Conservation (phyloP, 2,329 filamentous ascomycete species). For the Trichoderma semiorbis region DNA sequence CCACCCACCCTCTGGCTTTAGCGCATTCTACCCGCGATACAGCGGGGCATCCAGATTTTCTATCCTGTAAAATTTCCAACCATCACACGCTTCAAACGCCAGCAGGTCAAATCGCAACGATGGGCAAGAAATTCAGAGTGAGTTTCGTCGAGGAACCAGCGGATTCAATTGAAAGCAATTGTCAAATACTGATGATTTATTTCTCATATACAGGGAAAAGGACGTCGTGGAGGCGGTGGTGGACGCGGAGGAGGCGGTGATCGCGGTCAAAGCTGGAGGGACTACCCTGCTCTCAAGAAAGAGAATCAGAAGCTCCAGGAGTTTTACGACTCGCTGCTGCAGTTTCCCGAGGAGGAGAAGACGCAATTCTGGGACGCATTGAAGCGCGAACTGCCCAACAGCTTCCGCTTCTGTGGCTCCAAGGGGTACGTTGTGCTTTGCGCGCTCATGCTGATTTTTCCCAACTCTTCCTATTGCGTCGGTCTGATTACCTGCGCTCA, state of each 20-base stretch:
- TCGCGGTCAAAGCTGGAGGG: slow-evolving; percentile 30
- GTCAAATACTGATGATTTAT: not conserved
- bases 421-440: slow-evolving; percentile 61
- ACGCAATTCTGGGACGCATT: slow-evolving; percentile 80
- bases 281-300: slow-evolving; percentile 56
- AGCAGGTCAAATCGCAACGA: slow-evolving; percentile 26
- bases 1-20: slow-evolving; percentile 5
- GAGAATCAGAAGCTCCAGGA: slow-evolving; percentile 79
- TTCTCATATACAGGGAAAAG: slow-evolving; percentile 32
- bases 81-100: not conserved
- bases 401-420: slow-evolving; percentile 94
- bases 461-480: not conserved
- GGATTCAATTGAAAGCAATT: not conserved
- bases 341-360: slow-evolving; percentile 74
- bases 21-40: slow-evolving; percentile 10
- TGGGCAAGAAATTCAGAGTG: slow-evolving; percentile 40
- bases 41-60: slow-evolving; percentile 18
- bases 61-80: slow-evolving; percentile 16
- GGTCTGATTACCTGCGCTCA: not conserved
- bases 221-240: slow-evolving; percentile 34
- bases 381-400: slow-evolving; percentile 85
- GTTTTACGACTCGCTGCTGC: slow-evolving; percentile 77
- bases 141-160: not conserved
- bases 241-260: slow-evolving; percentile 32
- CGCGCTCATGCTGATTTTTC: not conserved